These are phyloP conservation scores for Colletotrichum viniferum DNA, from an alignment of 2,329 filamentous ascomycete species.

Conservation along the genomic window DNA sequence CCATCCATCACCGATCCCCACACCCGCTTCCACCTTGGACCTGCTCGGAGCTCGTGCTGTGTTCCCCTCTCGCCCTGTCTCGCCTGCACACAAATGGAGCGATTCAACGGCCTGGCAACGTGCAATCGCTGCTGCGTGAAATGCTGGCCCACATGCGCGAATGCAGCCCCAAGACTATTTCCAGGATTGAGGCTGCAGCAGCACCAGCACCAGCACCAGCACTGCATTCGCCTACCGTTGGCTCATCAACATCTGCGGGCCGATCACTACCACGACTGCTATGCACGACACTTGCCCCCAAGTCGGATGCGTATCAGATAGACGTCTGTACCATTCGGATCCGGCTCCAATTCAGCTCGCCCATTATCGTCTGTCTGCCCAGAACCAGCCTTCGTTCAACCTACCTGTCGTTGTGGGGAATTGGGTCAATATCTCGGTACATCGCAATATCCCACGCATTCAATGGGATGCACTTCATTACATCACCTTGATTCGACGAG, in stretches of 20 bases:
- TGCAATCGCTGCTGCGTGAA: not conserved
- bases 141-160: not conserved
- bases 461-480: not conserved
- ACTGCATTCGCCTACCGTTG: conserved; percentile 14
- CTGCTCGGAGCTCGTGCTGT: not conserved
- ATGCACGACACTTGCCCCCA: conserved; percentile 18
- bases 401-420: not conserved
- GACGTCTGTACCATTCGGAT: not conserved
- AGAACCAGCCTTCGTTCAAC: not conserved
- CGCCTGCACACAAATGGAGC: conserved; percentile 8
- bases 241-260: not conserved
- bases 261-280: conserved; percentile 7
- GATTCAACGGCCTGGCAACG: conserved; percentile 1
- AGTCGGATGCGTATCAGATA: conserved; percentile 15
- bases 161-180: conserved; percentile 1
- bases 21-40: not conserved
- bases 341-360: not conserved
- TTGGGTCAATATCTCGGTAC: not conserved
- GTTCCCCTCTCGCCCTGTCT: not conserved
- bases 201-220: not conserved
- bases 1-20: conserved; percentile 9
- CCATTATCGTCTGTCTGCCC: not conserved
- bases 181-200: conserved; percentile 12
- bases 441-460: conserved; percentile 12
- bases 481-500: not conserved